Evolutionary conservation across 306 rosid species (phyloP).

Genomic region (Acacia confusa): DNA sequence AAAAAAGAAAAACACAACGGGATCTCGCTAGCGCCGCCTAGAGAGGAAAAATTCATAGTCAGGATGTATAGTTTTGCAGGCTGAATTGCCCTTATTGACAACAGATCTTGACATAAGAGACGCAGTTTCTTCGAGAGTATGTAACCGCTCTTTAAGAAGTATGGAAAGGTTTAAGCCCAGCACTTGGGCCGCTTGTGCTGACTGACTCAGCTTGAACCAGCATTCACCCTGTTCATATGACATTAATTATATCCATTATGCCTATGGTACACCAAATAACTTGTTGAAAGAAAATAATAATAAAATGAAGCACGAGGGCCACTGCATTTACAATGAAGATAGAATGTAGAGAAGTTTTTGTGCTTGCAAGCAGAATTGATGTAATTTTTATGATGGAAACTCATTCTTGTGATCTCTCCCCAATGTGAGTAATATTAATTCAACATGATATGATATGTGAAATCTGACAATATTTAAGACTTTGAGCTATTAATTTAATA

Average conservation of each 20-base stretch:
- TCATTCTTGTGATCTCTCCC: neutral
- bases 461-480: neutral
- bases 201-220: constrained; percentile 62
- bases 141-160: constrained; percentile 56
- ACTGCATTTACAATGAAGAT: constrained; percentile 10
- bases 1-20: neutral
- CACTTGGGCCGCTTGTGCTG: constrained; percentile 31
- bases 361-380: neutral
- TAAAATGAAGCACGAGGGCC: constrained; percentile 7
- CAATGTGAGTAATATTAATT: neutral
- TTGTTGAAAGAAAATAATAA: neutral
- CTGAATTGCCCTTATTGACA: constrained; percentile 54
- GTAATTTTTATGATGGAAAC: neutral
- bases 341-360: neutral
- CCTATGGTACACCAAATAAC: neutral
- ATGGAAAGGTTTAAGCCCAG: constrained; percentile 38
- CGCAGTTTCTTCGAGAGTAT: constrained; percentile 74
- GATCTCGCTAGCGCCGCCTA: constrained; percentile 50
- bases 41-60: constrained; percentile 82
- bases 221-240: constrained; percentile 68
- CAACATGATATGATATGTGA: neutral
- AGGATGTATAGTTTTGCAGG: constrained; percentile 61
- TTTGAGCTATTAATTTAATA: neutral
- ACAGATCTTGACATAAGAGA: constrained; percentile 75
- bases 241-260: neutral